phyloP scores from a whole-genome alignment of 1,139 yeast species.

The Taphrina flavorubra region DNA sequence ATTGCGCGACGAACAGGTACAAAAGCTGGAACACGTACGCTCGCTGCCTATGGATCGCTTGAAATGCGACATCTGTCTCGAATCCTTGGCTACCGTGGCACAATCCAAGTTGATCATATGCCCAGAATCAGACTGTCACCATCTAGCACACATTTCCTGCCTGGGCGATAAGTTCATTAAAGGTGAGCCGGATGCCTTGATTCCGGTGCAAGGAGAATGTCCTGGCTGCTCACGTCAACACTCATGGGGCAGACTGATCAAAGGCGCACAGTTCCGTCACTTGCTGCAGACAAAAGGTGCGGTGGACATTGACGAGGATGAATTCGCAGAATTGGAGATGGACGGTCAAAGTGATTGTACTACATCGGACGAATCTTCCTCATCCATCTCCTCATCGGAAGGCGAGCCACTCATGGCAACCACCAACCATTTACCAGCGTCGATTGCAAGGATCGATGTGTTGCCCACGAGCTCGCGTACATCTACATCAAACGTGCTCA shows the following conservation, averaged over 20 bases:
- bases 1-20: slow-evolving; percentile 13
- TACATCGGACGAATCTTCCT: background rate
- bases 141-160: slow-evolving; percentile 25
- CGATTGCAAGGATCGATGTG: background rate
- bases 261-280: slow-evolving; percentile 35
- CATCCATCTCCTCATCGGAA: background rate
- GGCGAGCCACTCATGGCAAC: slow-evolving; percentile 12
- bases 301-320: slow-evolving; percentile 21
- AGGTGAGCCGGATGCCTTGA: background rate
- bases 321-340: slow-evolving; percentile 25
- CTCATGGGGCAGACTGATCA: slow-evolving; percentile 30
- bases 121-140: slow-evolving; percentile 19
- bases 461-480: background rate
- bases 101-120: slow-evolving; percentile 27
- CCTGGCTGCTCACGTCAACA: slow-evolving; percentile 19
- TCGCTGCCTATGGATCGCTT: background rate
- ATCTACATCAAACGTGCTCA: background rate
- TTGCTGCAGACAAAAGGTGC: slow-evolving; percentile 15
- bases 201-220: slow-evolving; percentile 31
- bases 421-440: background rate
- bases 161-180: slow-evolving; percentile 7
- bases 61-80: slow-evolving; percentile 11
- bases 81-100: background rate
- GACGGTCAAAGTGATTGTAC: slow-evolving; percentile 22
- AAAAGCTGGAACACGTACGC: background rate